Base-by-base conservation (phyloP, 371 early-diverging fungal species). In the Blakeslea trispora region DNA sequence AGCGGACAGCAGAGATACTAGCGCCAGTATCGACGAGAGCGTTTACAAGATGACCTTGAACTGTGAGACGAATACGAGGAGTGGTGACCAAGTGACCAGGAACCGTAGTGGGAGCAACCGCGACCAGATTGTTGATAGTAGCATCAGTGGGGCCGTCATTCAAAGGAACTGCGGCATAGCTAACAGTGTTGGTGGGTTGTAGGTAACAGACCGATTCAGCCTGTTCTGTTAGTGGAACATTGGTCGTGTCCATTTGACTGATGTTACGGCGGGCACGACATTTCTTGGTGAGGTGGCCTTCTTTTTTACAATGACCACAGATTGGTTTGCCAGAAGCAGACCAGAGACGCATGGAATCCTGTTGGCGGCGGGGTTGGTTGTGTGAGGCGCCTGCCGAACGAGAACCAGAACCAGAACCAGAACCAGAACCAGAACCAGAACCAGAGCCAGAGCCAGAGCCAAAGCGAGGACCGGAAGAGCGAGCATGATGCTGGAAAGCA, bases 11-110 rank as follows among this genome's bases (percentile, higher is more conserved):
- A 0, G 48, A 41, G 2, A 57, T 31, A 22, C 18, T 44, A 3
- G 58, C 50, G 51, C 51, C 58, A 11, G 52, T 58, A 28, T 58
- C 45, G 0, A 50, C 21, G 1, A 58, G 45, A 3, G 51, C 58
- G 3, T 31, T 6, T 5, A 35, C 32, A 15, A 32, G 10, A 45
- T 45, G 44, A 8, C 34, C 34, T 24, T 42, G 22, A 4, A 39
- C 4, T 6, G 39, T 10, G 15, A 39, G 1, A 1, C 13, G 7
- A 18, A 43, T 19, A 2, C 43, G 43, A 3, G 43, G 43, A 18
- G 43, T 43, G 4, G 43, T 2, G 9, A 19, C 43, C 9, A 18
- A 43, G n/a, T n/a, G n/a, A n/a, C n/a, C n/a, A 19, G 43, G 19
- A 7, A 3, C 5, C 7, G 28, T 7, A 43, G 43, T 18, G 3